Base-by-base conservation (phyloP, 1,139 yeast genomes). In the Nakaseomyces kungkrabaensis region DNA sequence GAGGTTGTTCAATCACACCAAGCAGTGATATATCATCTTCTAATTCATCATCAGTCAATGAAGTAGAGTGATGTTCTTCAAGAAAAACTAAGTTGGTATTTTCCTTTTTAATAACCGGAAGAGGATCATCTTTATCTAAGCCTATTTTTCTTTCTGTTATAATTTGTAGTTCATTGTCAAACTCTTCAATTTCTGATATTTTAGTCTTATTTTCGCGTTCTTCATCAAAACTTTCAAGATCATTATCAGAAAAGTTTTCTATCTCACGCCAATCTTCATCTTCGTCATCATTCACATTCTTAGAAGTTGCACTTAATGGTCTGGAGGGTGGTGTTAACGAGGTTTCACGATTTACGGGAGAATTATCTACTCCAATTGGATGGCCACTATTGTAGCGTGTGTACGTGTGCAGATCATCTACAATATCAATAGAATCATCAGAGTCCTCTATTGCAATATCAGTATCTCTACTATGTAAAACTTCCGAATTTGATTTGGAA, bases 221-320 rank as follows among this genome's bases (percentile, higher is more conserved):
- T n/a, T 61, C 65, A 50, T 64, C 68, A 51, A 63, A 65, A 13
- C 53, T 57, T 43, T 66, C 70, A 24, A 64, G 47, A 48, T 64
- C 68, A 46, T 61, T 61, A 38, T 65, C 66, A 6, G 63, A 61
- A 24, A 63, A 47, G 22, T 52, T 52, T 13, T 53, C 58, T 13
- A 52, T 46, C 4, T 52, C 53, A 13, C 44, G 34, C 44, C 44
- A 41, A 29, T 41, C 34, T 4, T 41, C 44, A 1, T 38, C 42
- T 6, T 38, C 42, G 11, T 38, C 42, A 38, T 38, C 42, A 38
- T 9, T 7, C 9, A 26, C 24, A 10, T 38, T 38, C 5, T 24
- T 38, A 4, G 42, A 31, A 1, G 42, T 25, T 8, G 10, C 11
- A 38, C 42, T 38, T 8, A 31, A n/a, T 8, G 7, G 31, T 17